Evolutionary conservation across 2,329 filamentous ascomycete genomes (phyloP).

Genomic region (Coniochaeta sp.): DNA sequence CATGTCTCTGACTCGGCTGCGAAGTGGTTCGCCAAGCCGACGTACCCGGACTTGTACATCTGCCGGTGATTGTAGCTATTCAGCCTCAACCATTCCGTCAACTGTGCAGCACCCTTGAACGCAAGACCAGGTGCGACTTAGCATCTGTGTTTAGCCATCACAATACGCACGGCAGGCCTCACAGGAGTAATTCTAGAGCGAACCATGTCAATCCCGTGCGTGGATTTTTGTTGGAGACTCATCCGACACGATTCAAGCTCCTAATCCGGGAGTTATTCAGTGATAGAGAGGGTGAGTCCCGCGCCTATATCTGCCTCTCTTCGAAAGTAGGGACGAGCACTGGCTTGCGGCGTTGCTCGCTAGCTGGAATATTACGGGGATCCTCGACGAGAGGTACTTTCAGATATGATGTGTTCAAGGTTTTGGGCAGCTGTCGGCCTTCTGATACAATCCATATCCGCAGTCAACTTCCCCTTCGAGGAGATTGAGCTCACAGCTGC

Average conservation of each 20-base stretch:
- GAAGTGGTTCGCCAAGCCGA: neutral
- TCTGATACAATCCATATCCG: neutral
- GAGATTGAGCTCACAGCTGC: neutral
- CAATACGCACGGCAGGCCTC: neutral
- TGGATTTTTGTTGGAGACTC: too few relatives aligned
- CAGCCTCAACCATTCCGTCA: neutral
- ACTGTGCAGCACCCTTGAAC: neutral
- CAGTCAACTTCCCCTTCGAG: constrained; percentile 7
- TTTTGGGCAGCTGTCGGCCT: neutral
- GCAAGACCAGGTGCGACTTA: neutral
- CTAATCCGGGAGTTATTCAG: neutral
- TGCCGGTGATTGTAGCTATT: neutral
- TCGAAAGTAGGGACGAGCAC: neutral
- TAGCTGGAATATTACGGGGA: neutral
- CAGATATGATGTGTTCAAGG: neutral
- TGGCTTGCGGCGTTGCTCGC: neutral
- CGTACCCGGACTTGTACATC: neutral
- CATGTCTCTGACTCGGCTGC: too few relatives aligned
- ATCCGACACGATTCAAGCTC: too few relatives aligned
- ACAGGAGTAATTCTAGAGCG: neutral
- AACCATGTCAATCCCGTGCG: too few relatives aligned
- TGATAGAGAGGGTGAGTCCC: neutral
- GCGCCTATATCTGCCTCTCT: neutral
- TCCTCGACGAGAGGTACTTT: neutral
- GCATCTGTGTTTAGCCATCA: neutral